Base-by-base conservation (phyloP, 768 basidiomycete species). In the Tremella fuciformis region DNA sequence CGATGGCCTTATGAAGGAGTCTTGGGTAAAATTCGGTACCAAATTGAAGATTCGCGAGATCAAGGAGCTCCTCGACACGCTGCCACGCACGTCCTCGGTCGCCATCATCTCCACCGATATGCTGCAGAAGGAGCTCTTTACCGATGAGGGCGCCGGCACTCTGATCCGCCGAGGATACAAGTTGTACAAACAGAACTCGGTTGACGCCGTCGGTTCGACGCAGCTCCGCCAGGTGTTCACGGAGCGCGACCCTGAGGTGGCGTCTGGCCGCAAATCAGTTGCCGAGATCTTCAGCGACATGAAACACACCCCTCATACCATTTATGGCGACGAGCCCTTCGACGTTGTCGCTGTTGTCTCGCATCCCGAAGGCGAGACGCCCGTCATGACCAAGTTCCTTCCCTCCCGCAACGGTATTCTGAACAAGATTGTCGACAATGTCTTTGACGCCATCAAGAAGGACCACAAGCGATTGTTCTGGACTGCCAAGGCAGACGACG, bases 11-110 rank as follows among this genome's bases (percentile, higher is more conserved):
- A 89, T 98, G 92, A 93, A 92, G 73, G 88, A 98, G 79, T 84
- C 92, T 6, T 99, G 96, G 96, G 94, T 99, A 78, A 96, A 96
- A 77, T 97, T 86, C 75, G 96, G 94, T 60, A 98, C 94, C 64
- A 99, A 99, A 79, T 88, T 99, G 77, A 98, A 98, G 80, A 83
- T 99, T 57, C 88, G 96, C 64, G 94, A 98, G 78, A 97, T 99
- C 83, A 99, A 99, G 80, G 96, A 98, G 73, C 86, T 99, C 54
- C 84, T 99, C 44, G 96, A 98, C 74, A 88, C 93, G 80, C 90
- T 98, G 63, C 96, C 96, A 15, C 92, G 96, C 58, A 88, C 96
- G 2, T 96, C 94, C 16, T 97, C 93, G 39, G 96, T 99, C 52
- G 94, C 96, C 66, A 91, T 99, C 79, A 99, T 99, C 79, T 90